phyloP scores from a whole-genome alignment of 768 basidiomycete genomes.

The Sarcodon sp. region DNA sequence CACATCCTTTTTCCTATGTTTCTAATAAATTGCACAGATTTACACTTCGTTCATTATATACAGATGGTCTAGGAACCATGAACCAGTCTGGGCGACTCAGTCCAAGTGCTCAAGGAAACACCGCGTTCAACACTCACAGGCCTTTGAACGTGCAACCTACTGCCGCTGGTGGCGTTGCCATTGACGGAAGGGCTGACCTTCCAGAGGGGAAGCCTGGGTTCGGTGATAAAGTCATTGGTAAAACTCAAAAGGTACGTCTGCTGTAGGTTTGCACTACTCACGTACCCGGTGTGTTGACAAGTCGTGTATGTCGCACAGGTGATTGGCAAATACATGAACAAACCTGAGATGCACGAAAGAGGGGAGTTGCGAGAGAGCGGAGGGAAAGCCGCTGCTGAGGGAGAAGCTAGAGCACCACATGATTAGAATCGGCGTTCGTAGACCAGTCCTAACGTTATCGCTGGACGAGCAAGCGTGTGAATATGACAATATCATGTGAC shows the following conservation, averaged over 20 bases:
- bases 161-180: constrained; percentile 19
- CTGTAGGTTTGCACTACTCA: neutral
- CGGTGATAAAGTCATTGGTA: constrained; percentile 44
- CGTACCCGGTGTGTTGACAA: neutral
- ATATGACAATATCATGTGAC: too few species aligned
- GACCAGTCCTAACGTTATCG: neutral
- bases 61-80: neutral
- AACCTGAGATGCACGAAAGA: constrained; percentile 39
- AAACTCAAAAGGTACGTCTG: constrained; percentile 36
- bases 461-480: too few species aligned
- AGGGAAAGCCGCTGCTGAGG: constrained; percentile 32
- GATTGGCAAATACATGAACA: constrained; percentile 32
- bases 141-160: constrained; percentile 24
- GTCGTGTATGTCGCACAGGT: constrained; percentile 18
- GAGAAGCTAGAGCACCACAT: constrained; percentile 26
- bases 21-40: neutral
- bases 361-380: constrained; percentile 43
- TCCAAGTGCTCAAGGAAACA: neutral
- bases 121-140: constrained; percentile 9
- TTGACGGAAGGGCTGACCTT: constrained; percentile 18
- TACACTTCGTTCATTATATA: neutral
- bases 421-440: constrained; percentile 15
- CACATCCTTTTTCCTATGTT: neutral
- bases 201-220: constrained; percentile 28
- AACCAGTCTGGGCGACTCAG: neutral